Percentiles rank a stretch among this genome's conserved stretches.
These are phyloP conservation scores for Yamadazyma friedrichii DNA, from an alignment of 1,139 yeast genomes.

Conservation along the genomic window DNA sequence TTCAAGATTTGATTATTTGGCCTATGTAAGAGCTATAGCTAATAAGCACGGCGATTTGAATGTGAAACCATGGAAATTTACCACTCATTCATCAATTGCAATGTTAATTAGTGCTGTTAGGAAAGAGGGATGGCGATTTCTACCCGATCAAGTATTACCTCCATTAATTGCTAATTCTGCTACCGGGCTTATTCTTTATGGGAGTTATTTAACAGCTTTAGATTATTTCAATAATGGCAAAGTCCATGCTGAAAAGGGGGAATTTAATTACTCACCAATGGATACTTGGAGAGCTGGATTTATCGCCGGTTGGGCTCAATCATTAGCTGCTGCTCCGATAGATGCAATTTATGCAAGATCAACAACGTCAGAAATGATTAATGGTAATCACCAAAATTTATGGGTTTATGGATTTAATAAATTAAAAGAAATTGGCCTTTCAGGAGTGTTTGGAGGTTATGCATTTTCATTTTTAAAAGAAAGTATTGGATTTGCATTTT, in stretches of 20 bases:
- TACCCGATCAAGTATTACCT: conserved; percentile 82
- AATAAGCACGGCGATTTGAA: conserved; percentile 45
- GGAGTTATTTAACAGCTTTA: conserved; percentile 65
- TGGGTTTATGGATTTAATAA: conserved; percentile 77
- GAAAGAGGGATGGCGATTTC: conserved; percentile 82
- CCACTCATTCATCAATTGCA: conserved; percentile 78
- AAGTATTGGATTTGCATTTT: conserved; percentile 80
- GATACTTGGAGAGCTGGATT: conserved; percentile 82
- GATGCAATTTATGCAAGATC: conserved; percentile 89
- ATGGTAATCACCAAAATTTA: conserved; percentile 65
- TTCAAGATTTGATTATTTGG: conserved; percentile 81
- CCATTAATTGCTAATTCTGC: conserved; percentile 86
- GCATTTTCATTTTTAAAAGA: conserved; percentile 76
- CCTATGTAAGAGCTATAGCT: conserved; percentile 59
- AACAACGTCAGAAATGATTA: conserved; percentile 67
- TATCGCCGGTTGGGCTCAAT: conserved; percentile 81
- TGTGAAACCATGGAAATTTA: conserved; percentile 60
- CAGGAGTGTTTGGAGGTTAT: conserved; percentile 90
- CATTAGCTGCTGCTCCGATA: conserved; percentile 90
- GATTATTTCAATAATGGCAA: conserved; percentile 24
- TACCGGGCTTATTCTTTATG: conserved; percentile 81
- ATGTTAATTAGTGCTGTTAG: conserved; percentile 67
- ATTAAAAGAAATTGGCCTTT: conserved; percentile 68
- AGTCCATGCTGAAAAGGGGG: conserved; percentile 7
- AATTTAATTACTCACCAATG: conserved; percentile 24